Evolutionary conservation across 495 filamentous ascomycete species (phyloP), one percentile per base, ranked within the genome.

Genomic region (Amniculicola lignicola): DNA sequence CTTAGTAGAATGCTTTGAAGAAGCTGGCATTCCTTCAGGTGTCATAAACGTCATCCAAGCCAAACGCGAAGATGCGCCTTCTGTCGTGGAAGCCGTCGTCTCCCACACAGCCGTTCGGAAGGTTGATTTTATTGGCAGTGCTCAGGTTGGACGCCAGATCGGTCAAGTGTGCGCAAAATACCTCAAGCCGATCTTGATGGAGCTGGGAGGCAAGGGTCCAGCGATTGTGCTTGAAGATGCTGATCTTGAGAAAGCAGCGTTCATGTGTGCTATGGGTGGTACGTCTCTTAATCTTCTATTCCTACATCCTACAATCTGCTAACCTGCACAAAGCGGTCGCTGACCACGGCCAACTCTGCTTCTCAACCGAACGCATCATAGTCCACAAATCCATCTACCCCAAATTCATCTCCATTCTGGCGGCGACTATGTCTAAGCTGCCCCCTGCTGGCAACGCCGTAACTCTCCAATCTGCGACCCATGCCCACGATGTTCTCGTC

Each of bases 291-390:
- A 9, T 33, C 29, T 22, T 15, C 33, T 27, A 27, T 12, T 7
- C 4, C 12, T 2, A 22, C 19, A 23, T 19, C 21, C n/a, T 28
- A 6, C 9, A 14, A 21, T 25, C 33, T 51, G 48, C 39, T 21
- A 35, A n/a, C 3, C 3, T 9, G 21, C n/a, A n/a, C n/a, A n/a
- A 10, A 28, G 72, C 79, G 0, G 79, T 81, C 49, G 57, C 81
- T 65, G 74, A 82, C 40, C 73, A 79, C 19, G 90, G 90, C 1
- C 90, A 96, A 75, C 81, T 93, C 42, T 96, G 90, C 74, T 92
- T 96, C 90, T 79, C 82, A 3, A 95, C 89, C 0, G 90, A 95
- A 73, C 82, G 86, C 24, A 87, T 96, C 66, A 70, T 95, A 19
- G 87, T 95, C 24, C 86, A 94, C 66, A 79, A 80, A 33, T 74